Conservation (phyloP, 257 asterid species). For the Solanum verrucosum region DNA sequence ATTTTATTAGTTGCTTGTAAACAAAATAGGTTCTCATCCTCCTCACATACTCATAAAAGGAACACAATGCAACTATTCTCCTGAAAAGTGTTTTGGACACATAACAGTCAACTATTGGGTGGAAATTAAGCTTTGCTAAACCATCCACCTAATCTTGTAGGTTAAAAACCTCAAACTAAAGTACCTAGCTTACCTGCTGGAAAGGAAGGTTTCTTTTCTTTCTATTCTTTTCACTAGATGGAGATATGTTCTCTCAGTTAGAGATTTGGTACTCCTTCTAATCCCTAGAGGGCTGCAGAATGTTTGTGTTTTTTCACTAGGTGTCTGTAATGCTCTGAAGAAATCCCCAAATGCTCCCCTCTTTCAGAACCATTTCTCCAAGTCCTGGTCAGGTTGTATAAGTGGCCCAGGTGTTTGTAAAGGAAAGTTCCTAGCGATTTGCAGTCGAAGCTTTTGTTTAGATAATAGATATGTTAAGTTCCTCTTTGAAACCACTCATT, state of each 20-base stretch:
- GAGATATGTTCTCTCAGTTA: not conserved
- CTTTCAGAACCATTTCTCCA: not conserved
- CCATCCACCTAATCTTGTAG: not conserved
- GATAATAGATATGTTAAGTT: not conserved
- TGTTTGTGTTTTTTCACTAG: not conserved
- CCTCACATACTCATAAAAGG: not conserved
- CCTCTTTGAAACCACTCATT: not conserved
- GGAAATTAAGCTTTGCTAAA: not conserved
- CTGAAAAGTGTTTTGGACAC: not conserved
- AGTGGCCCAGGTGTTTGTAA: not conserved
- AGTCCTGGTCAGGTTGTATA: not conserved
- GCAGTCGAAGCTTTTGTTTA: not conserved
- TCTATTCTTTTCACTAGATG: not conserved
- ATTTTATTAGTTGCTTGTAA: not conserved
- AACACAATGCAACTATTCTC: not conserved
- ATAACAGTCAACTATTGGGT: not conserved
- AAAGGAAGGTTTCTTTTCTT: not conserved
- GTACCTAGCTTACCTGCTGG: not conserved
- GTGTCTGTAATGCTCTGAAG: not conserved
- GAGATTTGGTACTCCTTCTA: not conserved
- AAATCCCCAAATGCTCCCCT: not conserved
- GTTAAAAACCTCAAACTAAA: not conserved
- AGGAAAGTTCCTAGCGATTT: not conserved
- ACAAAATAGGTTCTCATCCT: not conserved
- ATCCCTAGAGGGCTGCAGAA: not conserved